Percentiles rank a stretch among this genome's conserved stretches.
Evolutionary conservation across 805 yeast genomes (phyloP).

Genomic region (Candida parachauliodes): DNA sequence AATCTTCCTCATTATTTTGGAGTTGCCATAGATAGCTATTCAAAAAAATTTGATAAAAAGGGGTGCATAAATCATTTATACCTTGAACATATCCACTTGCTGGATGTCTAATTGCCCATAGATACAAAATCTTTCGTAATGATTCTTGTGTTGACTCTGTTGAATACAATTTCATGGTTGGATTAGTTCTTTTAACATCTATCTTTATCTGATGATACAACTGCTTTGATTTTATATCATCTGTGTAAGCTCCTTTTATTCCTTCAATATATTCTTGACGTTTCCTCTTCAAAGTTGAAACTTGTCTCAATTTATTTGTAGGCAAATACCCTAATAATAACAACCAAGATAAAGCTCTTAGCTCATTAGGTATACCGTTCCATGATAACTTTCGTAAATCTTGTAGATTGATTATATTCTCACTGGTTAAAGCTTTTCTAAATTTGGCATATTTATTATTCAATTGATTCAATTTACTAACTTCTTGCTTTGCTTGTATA

Average conservation of each 20-base stretch:
- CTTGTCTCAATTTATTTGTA: constrained; percentile 74
- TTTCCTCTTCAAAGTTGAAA: constrained; percentile 66
- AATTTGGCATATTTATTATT: constrained; percentile 64
- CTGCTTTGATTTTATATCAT: constrained; percentile 38
- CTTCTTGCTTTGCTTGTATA: constrained; percentile 41
- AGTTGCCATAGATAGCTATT: constrained; percentile 55
- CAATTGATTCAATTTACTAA: constrained; percentile 55
- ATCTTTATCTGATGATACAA: constrained; percentile 96
- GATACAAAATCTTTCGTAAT: constrained; percentile 73
- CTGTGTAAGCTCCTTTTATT: constrained; percentile 53
- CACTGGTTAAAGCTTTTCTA: constrained; percentile 52
- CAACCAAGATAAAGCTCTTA: constrained; percentile 88
- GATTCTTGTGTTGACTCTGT: constrained; percentile 70
- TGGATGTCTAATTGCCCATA: constrained; percentile 97
- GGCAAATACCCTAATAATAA: constrained; percentile 86
- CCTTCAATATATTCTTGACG: constrained; percentile 84
- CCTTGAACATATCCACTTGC: constrained; percentile 99
- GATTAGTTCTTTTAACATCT: constrained; percentile 93
- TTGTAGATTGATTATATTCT: constrained; percentile 51
- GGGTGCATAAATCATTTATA: constrained; percentile 89
- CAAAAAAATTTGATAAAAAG: constrained; percentile 84
- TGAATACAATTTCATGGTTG: constrained; percentile 71
- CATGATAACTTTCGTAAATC: constrained; percentile 80
- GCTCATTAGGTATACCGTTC: constrained; percentile 86
- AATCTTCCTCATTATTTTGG: constrained; percentile 21